Conservation (phyloP, 306 rosid genomes). For the Castanea crenata region DNA sequence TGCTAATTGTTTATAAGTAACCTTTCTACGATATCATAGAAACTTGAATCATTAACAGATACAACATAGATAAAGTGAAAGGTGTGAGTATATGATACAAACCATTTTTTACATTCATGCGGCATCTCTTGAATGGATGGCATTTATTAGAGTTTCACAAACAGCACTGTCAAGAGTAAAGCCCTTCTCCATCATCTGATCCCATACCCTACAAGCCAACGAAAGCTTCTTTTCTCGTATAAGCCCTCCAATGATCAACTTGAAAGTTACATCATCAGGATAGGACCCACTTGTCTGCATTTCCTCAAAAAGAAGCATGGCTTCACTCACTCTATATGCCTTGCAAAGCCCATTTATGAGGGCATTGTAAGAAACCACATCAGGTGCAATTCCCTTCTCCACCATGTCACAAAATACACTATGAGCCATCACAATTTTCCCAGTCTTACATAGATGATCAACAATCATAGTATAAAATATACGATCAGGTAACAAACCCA, state of each 20-base stretch:
- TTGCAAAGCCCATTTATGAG: conserved; percentile 82
- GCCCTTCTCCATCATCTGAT: conserved; percentile 96
- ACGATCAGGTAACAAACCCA: conserved; percentile 61
- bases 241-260: conserved; percentile 82
- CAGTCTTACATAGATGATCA: conserved; percentile 66
- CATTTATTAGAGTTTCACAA: conserved; percentile 62
- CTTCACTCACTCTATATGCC: conserved; percentile 59
- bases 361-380: conserved; percentile 81
- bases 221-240: conserved; percentile 53
- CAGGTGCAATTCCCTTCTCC: conserved; percentile 67
- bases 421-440: conserved; percentile 57
- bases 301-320: conserved; percentile 68
- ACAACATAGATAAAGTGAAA: conserved; percentile 6
- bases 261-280: conserved; percentile 85
- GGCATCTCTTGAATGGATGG: conserved; percentile 50
- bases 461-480: conserved; percentile 62
- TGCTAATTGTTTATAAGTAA: not conserved
- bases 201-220: conserved; percentile 81
- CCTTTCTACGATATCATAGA: not conserved
- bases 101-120: conserved; percentile 30
- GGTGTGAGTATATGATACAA: conserved; percentile 10
- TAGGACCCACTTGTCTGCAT: conserved; percentile 58
- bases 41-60: not conserved
- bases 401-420: conserved; percentile 66
- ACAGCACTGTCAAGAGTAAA: conserved; percentile 64